Evolutionary conservation across 169 alveolate species (phyloP), one percentile per base, ranked within the genome.

Genomic region (Neospora caninum): DNA sequence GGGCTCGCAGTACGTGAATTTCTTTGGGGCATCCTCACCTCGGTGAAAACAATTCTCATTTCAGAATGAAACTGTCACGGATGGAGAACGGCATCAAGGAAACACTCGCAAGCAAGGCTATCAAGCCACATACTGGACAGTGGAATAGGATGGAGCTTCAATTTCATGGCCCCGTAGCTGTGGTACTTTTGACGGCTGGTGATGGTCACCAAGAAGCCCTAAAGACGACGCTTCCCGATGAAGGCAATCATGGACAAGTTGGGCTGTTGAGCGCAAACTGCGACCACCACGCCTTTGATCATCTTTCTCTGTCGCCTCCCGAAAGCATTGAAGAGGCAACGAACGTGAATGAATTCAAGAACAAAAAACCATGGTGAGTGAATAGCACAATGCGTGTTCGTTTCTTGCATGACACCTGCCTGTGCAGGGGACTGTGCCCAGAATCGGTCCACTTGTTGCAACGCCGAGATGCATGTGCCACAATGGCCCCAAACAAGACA

Each of bases 401-500:
- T 7, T 16, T 42, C 10, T 0, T 0, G 25, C 22, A 22, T 29
- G 64, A 0, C 67, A 7, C 0, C 16, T 25, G 67, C 36, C 4
- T 70, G 58, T 49, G 0, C 93, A 89, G 93, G 93, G 67, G 18
- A 7, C 39, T 69, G 29, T 89, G 93, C 29, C 34, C 45, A 10
- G 53, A 70, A 31, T 45, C 88, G 1, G 93, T 89, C 78, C 93
- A 89, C 38, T 86, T 70, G 39, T 82, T 89, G 88, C 80, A 89
- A 39, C 87, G 93, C 39, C 80, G 67, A 41, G 42, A 39, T 13
- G 93, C 38, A 27, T 89, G 93, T 43, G 73, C 25, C 27, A 34
- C n/a, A 20, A 88, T 41, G 58, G 31, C 36, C 18, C 41, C 34
- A 45, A 42, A 41, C 7, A 39, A 41, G 70, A 16, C 78, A 7